These are phyloP conservation scores for Paspalum notatum DNA, from an alignment of 176 grass and related monocot species.

Conservation along the genomic window DNA sequence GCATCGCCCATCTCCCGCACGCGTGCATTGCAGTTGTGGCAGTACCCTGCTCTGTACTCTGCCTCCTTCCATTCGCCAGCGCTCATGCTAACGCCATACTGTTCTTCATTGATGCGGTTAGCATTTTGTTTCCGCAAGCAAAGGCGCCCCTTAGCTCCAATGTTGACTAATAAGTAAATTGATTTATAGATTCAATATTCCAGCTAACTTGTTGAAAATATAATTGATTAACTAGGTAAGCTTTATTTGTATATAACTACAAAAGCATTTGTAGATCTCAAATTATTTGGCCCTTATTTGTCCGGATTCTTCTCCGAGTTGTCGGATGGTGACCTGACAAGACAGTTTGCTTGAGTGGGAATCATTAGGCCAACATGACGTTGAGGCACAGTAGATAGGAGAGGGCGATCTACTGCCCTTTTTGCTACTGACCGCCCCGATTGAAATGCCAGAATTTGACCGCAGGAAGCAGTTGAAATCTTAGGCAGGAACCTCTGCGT, in stretches of 20 bases:
- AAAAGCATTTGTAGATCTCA: background rate
- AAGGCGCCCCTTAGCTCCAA: background rate
- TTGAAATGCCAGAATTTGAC: background rate
- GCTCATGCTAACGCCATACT: too few species aligned
- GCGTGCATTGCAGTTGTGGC: background rate
- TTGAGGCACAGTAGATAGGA: background rate
- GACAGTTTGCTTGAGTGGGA: constrained; percentile 16
- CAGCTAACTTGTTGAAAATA: background rate
- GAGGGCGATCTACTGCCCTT: background rate
- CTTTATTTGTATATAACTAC: background rate
- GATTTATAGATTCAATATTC: background rate
- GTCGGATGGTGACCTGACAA: constrained; percentile 34
- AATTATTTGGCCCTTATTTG: constrained; percentile 2
- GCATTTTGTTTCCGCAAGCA: constrained; percentile 32
- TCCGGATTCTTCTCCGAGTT: constrained; percentile 25
- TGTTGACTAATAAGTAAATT: background rate
- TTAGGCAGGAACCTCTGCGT: too few species aligned
- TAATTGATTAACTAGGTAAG: too few species aligned
- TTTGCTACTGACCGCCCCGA: background rate
- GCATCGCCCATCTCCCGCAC: constrained; percentile 24
- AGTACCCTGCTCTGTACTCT: background rate
- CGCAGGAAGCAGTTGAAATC: background rate
- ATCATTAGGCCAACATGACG: constrained; percentile 24
- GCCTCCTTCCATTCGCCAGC: background rate
- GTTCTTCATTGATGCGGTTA: background rate